Evolutionary conservation across 441 rosid species (phyloP), one percentile per base, ranked within the genome.

Genomic region (Aleurites moluccanus): DNA sequence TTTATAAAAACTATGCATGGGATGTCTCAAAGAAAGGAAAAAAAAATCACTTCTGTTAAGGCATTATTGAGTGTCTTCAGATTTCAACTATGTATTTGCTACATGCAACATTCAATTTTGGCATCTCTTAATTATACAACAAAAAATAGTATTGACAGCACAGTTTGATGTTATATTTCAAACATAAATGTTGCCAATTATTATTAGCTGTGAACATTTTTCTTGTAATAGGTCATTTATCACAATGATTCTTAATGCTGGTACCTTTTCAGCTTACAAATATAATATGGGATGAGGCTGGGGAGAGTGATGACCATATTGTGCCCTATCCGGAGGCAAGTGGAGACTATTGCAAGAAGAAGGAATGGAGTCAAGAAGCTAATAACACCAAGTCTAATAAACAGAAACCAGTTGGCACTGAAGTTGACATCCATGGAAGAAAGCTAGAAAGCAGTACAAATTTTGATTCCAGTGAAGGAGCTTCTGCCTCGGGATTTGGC

Each of bases 221-320:
- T 72, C 42, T 62, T 73, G 6, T 63, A 14, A 10, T 71, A 25
- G 10, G 21, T 11, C 40, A n/a, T n/a, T n/a, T 15, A 72, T 62
- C 28, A 61, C 5, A 30, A 33, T 73, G n/a, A 14, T 30, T 6
- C 7, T 62, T 44, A 23, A 16, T 1, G 0, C 6, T 33, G 16
- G n/a, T 14, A 13, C n/a, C 28, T 33, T 33, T 62, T 75, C 97
- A 96, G 99, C 83, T 93, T 73, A 79, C 86, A 20, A 88, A 88
- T 81, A 92, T 96, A 83, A 83, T 90, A 96, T 96, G 97, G 97
- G 92, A 84, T 79, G 95, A 87, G 86, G 84, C 83, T 77, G 90
- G 85, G 63, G 88, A 87, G 71, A 80, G 82, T 69, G 97, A 82
- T 69, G 98, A 91, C 80, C 92, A 88, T 87, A 84, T 90, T 59